Percentiles rank a stretch among this genome's conserved stretches.
Evolutionary conservation across 371 early-diverging fungal genomes (phyloP).

Genomic region (Apophysomyces elegans): DNA sequence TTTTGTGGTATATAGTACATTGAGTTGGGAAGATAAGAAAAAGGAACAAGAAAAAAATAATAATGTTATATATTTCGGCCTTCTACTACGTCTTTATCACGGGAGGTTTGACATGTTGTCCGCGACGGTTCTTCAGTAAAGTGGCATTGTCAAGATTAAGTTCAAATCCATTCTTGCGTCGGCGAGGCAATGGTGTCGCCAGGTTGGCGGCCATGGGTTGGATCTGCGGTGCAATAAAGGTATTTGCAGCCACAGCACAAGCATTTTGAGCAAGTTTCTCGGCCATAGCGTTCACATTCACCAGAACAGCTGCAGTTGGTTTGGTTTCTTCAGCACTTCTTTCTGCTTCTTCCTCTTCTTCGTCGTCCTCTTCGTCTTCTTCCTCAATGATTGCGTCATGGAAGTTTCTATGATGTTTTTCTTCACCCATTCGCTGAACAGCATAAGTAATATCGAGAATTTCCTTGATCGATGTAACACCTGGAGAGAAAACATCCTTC

Average conservation of each 20-base stretch:
- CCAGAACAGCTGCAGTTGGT: background rate
- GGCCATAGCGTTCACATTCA: slow-evolving; percentile 5
- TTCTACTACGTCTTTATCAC: background rate
- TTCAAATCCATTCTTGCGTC: slow-evolving; percentile 39
- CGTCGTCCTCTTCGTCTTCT: slow-evolving; percentile 13
- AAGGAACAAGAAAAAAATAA: background rate
- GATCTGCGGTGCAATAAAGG: background rate
- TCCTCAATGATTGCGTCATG: slow-evolving; percentile 14
- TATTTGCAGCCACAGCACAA: background rate
- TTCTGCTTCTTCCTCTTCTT: slow-evolving; percentile 18
- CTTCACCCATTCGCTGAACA: slow-evolving; percentile 59
- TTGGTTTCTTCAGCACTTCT: background rate
- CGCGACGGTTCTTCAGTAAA: slow-evolving; percentile 49
- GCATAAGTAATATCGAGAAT: slow-evolving; percentile 58
- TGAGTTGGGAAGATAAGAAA: background rate
- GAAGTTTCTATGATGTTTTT: slow-evolving; percentile 35
- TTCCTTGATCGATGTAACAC: slow-evolving; percentile 53
- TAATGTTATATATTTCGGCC: background rate
- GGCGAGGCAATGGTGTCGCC: background rate
- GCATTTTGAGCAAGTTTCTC: slow-evolving; percentile 9
- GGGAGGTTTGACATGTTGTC: background rate
- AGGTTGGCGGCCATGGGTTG: background rate
- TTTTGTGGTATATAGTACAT: background rate
- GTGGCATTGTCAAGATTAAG: slow-evolving; percentile 53
- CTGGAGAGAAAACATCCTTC: slow-evolving; percentile 40